A percentile compares a stretch with the other conserved stretches of the same genome.
These are phyloP conservation scores for Mycena indigotica DNA, from an alignment of 768 basidiomycete genomes.

Conservation along the genomic window DNA sequence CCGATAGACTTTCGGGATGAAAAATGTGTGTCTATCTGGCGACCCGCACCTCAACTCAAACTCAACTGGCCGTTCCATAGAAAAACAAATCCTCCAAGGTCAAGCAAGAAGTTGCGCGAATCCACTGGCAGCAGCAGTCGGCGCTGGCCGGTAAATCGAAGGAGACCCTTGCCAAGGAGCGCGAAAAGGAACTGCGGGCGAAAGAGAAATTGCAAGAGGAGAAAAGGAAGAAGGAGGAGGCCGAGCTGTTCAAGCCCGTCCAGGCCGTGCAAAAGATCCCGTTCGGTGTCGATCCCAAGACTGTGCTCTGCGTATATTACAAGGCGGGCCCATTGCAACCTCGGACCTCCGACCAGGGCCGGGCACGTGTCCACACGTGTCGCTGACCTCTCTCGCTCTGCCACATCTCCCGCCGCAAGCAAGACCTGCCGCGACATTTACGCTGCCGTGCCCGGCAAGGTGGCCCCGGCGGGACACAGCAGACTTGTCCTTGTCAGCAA, in stretches of 20 bases:
- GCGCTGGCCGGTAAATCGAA: conserved; percentile 77
- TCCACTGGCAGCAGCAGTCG: conserved; percentile 83
- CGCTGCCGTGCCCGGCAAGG: too few relatives aligned
- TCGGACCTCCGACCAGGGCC: too few relatives aligned
- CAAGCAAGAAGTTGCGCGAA: conserved; percentile 77
- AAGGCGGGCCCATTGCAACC: conserved; percentile 91
- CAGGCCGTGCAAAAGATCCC: conserved; percentile 82
- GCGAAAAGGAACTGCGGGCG: conserved; percentile 74
- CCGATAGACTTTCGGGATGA: conserved; percentile 83
- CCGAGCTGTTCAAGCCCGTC: conserved; percentile 77
- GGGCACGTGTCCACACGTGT: too few relatives aligned
- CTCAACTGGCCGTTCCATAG: too few relatives aligned
- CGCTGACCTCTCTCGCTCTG: too few relatives aligned
- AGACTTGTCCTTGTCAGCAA: too few relatives aligned
- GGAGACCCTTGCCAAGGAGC: conserved; percentile 80
- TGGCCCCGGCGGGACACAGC: too few relatives aligned
- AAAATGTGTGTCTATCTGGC: conserved; percentile 63
- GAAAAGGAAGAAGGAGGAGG: conserved; percentile 83
- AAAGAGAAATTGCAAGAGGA: conserved; percentile 80
- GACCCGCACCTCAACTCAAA: too few relatives aligned
- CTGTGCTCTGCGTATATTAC: conserved; percentile 87
- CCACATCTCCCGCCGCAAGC: too few relatives aligned
- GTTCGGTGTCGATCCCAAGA: conserved; percentile 96
- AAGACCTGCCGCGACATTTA: too few relatives aligned
- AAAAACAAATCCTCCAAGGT: conserved; percentile 96